These are phyloP conservation scores for Didymella keratinophila DNA, from an alignment of 2,329 filamentous ascomycete species.

Conservation along the genomic window DNA sequence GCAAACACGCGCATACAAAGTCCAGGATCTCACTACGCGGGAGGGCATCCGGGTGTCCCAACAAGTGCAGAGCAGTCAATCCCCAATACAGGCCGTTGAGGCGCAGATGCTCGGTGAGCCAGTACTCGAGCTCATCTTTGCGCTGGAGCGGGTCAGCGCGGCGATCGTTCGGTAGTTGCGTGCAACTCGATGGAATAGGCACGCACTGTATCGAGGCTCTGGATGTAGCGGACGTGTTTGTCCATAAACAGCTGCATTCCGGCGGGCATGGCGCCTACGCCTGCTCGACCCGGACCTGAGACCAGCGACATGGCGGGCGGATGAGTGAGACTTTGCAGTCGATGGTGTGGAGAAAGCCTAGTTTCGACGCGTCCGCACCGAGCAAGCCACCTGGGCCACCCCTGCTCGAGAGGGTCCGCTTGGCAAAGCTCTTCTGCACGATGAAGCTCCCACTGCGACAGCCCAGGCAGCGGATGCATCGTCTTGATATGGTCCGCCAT, in stretches of 20 bases:
- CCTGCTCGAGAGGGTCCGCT: slow-evolving; percentile 10
- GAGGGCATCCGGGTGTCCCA: slow-evolving; percentile 81
- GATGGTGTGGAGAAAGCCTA: slow-evolving; percentile 16
- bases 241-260: slow-evolving; percentile 63
- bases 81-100: slow-evolving; percentile 98
- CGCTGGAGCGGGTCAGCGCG: slow-evolving; percentile 63
- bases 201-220: slow-evolving; percentile 84
- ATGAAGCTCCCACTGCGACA: slow-evolving; percentile 23
- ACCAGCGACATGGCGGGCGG: slow-evolving; percentile 63
- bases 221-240: slow-evolving; percentile 89
- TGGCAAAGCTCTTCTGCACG: slow-evolving; percentile 7
- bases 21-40: slow-evolving; percentile 82
- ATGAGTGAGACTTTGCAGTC: slow-evolving; percentile 5
- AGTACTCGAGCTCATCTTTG: slow-evolving; percentile 96
- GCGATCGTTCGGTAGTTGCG: slow-evolving; percentile 25
- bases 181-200: slow-evolving; percentile 29
- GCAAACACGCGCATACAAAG: slow-evolving; percentile 95
- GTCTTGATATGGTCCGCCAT: slow-evolving; percentile 8
- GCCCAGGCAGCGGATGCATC: slow-evolving; percentile 23
- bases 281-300: slow-evolving; percentile 65
- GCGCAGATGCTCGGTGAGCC: slow-evolving; percentile 95
- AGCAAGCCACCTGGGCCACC: slow-evolving; percentile 2
- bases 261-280: slow-evolving; percentile 50
- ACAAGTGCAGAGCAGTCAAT: slow-evolving; percentile 83
- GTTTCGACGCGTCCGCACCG: slow-evolving; percentile 15